Conservation (phyloP, 2,329 filamentous ascomycete species). For the Neopestalotiopsis rosae region DNA sequence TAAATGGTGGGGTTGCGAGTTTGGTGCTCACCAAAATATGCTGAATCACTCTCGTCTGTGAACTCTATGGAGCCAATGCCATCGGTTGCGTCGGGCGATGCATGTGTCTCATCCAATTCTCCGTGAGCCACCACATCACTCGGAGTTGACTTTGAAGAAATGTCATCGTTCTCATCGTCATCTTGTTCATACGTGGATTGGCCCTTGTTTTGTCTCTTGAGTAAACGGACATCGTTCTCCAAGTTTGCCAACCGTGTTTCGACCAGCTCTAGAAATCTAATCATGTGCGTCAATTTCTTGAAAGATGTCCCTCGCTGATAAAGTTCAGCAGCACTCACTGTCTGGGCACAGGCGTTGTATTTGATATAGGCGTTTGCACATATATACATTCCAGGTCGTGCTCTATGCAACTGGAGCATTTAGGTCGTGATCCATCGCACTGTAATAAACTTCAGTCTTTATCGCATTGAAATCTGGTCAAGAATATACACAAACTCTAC, state of each 20-base stretch:
- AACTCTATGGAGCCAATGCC: conserved; percentile 17
- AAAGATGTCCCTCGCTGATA: neutral
- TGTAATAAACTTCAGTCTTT: neutral
- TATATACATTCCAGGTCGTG: conserved; percentile 16
- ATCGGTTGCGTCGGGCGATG: conserved; percentile 15
- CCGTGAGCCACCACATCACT: neutral
- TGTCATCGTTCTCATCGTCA: neutral
- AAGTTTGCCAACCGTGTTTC: conserved; percentile 13
- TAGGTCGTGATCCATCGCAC: conserved; percentile 16
- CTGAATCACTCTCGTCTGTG: conserved; percentile 11
- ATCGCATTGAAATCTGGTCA: neutral
- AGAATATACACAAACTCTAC: conserved; percentile 5
- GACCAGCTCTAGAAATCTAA: conserved; percentile 13
- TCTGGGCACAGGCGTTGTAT: conserved; percentile 13
- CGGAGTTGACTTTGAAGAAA: neutral
- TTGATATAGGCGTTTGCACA: conserved; percentile 11
- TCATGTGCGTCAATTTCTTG: neutral
- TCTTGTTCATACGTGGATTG: too few relatives aligned
- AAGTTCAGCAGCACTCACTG: neutral
- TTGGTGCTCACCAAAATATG: conserved; percentile 13
- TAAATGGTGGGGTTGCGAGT: neutral
- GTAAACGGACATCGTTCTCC: conserved; percentile 14
- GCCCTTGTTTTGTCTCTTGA: neutral
- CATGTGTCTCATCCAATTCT: neutral
- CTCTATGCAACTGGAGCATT: conserved; percentile 9